Conservation (phyloP, 768 basidiomycete genomes). For the Royoungia palumana region DNA sequence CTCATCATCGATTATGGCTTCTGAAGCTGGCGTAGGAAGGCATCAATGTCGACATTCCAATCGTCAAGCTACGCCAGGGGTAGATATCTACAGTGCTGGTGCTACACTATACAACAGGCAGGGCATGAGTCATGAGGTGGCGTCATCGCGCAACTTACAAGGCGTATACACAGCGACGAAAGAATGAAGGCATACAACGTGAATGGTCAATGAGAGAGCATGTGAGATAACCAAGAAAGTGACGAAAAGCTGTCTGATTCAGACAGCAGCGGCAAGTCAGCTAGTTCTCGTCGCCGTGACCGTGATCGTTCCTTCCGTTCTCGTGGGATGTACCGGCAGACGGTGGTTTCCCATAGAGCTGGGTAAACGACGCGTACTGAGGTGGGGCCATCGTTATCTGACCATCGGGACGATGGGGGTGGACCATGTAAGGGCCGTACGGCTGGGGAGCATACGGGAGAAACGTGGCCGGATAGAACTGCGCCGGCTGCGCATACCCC, state of each 20-base stretch:
- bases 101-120: slow-evolving; percentile 30
- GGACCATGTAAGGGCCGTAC: slow-evolving; percentile 49
- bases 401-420: slow-evolving; percentile 40
- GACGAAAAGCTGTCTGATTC: slow-evolving; percentile 12
- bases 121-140: slow-evolving; percentile 16
- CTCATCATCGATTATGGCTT: background rate
- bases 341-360: slow-evolving; percentile 39
- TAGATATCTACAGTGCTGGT: slow-evolving; percentile 29
- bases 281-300: slow-evolving; percentile 33
- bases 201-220: slow-evolving; percentile 11
- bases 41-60: slow-evolving; percentile 21
- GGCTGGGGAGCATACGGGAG: slow-evolving; percentile 46
- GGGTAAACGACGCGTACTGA: slow-evolving; percentile 39
- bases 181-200: slow-evolving; percentile 15
- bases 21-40: slow-evolving; percentile 4
- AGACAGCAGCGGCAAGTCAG: slow-evolving; percentile 16
- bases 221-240: slow-evolving; percentile 17
- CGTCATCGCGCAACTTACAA: slow-evolving; percentile 27
- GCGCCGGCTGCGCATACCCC: slow-evolving; percentile 38
- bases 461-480: slow-evolving; percentile 48
- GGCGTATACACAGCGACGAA: slow-evolving; percentile 21
- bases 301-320: slow-evolving; percentile 26
- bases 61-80: slow-evolving; percentile 18
- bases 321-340: slow-evolving; percentile 33
- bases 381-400: slow-evolving; percentile 34